phyloP scores from a whole-genome alignment of 192 early-diverging fungal genomes.

The Coemansia sp. region DNA sequence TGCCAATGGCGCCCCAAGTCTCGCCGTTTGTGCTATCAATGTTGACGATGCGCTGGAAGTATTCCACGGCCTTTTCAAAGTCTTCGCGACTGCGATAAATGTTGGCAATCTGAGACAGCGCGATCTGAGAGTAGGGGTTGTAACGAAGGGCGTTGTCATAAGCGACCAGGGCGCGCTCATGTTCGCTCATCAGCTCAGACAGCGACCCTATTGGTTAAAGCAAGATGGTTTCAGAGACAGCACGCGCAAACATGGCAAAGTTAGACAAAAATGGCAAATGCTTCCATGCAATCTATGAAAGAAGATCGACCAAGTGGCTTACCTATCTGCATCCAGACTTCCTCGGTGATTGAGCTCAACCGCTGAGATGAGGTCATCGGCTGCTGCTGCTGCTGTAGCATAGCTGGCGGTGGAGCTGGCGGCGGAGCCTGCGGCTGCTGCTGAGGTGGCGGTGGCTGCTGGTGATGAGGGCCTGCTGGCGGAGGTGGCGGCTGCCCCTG shows the following conservation, averaged over 20 bases:
- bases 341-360: slow-evolving; percentile 44
- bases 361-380: slow-evolving; percentile 37
- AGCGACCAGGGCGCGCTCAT: slow-evolving; percentile 80
- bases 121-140: slow-evolving; percentile 87
- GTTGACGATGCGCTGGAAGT: slow-evolving; percentile 86
- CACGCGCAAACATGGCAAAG: neutral
- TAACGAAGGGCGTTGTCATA: slow-evolving; percentile 92
- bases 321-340: slow-evolving; percentile 54
- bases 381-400: slow-evolving; percentile 24
- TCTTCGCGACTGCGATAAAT: slow-evolving; percentile 84
- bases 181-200: slow-evolving; percentile 73
- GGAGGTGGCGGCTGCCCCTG: slow-evolving; percentile 11
- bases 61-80: slow-evolving; percentile 86
- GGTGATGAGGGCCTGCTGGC: slow-evolving; percentile 16
- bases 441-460: slow-evolving; percentile 13
- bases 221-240: neutral
- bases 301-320: slow-evolving; percentile 7
- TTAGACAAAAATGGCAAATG: neutral
- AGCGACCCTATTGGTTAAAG: slow-evolving; percentile 60
- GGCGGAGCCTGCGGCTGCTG: slow-evolving; percentile 10
- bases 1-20: slow-evolving; percentile 93
- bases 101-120: slow-evolving; percentile 80
- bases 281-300: neutral
- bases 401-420: slow-evolving; percentile 14
- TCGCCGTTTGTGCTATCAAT: slow-evolving; percentile 89